Percentiles rank a stretch among this genome's conserved stretches.
phyloP scores from a whole-genome alignment of 73 alveolate genomes.

The Paramecium sexaurelia region DNA sequence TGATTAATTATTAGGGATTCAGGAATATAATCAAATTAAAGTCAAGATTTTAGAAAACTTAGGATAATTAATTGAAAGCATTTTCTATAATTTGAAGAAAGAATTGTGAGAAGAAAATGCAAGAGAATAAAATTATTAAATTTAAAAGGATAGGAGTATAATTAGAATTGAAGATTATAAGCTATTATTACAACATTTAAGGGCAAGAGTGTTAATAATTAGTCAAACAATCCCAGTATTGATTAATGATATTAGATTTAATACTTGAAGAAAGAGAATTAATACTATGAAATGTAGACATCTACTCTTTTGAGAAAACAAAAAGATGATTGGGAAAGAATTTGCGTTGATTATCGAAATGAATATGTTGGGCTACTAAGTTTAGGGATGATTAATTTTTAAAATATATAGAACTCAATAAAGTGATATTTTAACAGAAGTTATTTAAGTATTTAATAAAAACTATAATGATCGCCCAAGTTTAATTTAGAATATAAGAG shows the following conservation, averaged over 20 bases:
- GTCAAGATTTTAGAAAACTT: background rate
- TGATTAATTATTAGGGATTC: background rate
- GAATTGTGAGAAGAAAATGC: slow-evolving; percentile 19
- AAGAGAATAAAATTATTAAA: slow-evolving; percentile 35
- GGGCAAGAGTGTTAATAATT: background rate
- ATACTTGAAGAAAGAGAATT: background rate
- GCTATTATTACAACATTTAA: slow-evolving; percentile 11
- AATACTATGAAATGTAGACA: background rate
- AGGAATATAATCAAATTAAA: slow-evolving; percentile 38
- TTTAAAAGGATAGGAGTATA: slow-evolving; percentile 17
- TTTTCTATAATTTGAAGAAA: background rate
- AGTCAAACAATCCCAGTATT: background rate
- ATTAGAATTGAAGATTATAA: background rate
- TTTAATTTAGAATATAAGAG: slow-evolving; percentile 13
- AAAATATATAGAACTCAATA: background rate
- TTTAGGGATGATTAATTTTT: background rate
- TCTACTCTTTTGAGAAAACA: background rate
- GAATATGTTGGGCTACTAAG: slow-evolving; percentile 41
- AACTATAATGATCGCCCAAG: slow-evolving; percentile 16
- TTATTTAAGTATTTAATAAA: slow-evolving; percentile 19
- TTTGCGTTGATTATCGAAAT: slow-evolving; percentile 34
- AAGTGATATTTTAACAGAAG: slow-evolving; percentile 46
- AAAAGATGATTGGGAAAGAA: slow-evolving; percentile 37
- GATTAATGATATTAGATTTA: slow-evolving; percentile 7
- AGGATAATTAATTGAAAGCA: slow-evolving; percentile 18